These are phyloP conservation scores for Albophoma yamanashiensis DNA, from an alignment of 2,329 filamentous ascomycete genomes.

Conservation along the genomic window DNA sequence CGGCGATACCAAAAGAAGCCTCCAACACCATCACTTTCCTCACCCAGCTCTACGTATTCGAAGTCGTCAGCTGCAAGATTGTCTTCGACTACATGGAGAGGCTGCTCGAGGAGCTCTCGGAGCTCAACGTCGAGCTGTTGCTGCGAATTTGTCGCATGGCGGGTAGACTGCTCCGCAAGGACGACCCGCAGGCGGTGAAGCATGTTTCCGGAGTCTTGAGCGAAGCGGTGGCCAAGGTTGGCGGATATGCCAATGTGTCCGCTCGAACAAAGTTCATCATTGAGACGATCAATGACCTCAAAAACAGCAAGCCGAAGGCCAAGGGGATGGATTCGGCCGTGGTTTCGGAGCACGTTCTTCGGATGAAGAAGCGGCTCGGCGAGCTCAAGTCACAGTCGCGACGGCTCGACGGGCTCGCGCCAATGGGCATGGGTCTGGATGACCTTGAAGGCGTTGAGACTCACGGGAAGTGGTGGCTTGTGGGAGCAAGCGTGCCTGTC, in stretches of 20 bases:
- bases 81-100: constrained; percentile 85
- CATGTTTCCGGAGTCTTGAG: constrained; percentile 77
- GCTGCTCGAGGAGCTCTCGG: constrained; percentile 64
- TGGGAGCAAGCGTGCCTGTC: constrained; percentile 79
- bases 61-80: constrained; percentile 70
- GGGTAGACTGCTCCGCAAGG: constrained; percentile 73
- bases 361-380: constrained; percentile 82
- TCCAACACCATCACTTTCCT: constrained; percentile 75
- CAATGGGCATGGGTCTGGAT: constrained; percentile 67
- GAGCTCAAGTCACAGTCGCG: constrained; percentile 51
- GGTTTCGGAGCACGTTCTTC: constrained; percentile 69
- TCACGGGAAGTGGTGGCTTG: constrained; percentile 96
- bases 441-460: constrained; percentile 79
- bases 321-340: constrained; percentile 60
- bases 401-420: constrained; percentile 63
- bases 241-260: constrained; percentile 63
- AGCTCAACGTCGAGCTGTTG: constrained; percentile 80
- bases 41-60: constrained; percentile 84
- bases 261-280: constrained; percentile 96
- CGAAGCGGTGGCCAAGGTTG: constrained; percentile 55
- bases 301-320: constrained; percentile 84
- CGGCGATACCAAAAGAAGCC: constrained; percentile 22
- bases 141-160: constrained; percentile 74
- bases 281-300: constrained; percentile 86
- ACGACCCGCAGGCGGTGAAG: constrained; percentile 80